Evolutionary conservation across 305 asterid genomes (phyloP).

Genomic region (Solanum hybrid): DNA sequence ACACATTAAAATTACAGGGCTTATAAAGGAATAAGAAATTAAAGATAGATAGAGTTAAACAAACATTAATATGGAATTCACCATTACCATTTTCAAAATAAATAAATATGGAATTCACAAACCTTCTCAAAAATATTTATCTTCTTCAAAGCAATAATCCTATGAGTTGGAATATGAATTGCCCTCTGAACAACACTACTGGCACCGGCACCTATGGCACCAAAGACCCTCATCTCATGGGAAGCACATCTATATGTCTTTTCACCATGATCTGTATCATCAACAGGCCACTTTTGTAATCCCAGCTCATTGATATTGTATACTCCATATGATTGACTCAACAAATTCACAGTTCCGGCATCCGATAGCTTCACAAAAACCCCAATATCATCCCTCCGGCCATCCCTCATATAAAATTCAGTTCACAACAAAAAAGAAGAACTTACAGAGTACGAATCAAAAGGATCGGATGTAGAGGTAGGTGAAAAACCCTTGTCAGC

Average conservation of each 20-base stretch:
- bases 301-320: constrained; percentile 94
- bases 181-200: constrained; percentile 98
- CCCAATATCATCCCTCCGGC: background rate
- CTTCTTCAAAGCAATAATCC: constrained; percentile 92
- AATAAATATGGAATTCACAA: background rate
- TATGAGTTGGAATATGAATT: constrained; percentile 84
- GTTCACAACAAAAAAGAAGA: background rate
- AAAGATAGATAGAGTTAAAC: background rate
- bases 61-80: too few relatives aligned
- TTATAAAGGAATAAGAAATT: background rate
- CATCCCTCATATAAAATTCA: background rate
- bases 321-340: constrained; percentile 82
- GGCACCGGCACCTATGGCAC: constrained; percentile 90
- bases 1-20: background rate
- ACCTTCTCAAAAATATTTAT: constrained; percentile 96
- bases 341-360: constrained; percentile 77
- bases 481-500: constrained; percentile 91
- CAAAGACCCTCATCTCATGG: constrained; percentile 86
- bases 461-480: constrained; percentile 59
- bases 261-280: constrained; percentile 50
- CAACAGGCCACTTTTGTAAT: constrained; percentile 65
- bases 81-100: too few relatives aligned
- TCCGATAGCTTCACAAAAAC: constrained; percentile 45
- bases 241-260: constrained; percentile 86
- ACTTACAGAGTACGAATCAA: constrained; percentile 66